These are phyloP conservation scores for Podospora bellae-mahoneyi DNA, from an alignment of 495 filamentous ascomycete genomes.

Conservation along the genomic window DNA sequence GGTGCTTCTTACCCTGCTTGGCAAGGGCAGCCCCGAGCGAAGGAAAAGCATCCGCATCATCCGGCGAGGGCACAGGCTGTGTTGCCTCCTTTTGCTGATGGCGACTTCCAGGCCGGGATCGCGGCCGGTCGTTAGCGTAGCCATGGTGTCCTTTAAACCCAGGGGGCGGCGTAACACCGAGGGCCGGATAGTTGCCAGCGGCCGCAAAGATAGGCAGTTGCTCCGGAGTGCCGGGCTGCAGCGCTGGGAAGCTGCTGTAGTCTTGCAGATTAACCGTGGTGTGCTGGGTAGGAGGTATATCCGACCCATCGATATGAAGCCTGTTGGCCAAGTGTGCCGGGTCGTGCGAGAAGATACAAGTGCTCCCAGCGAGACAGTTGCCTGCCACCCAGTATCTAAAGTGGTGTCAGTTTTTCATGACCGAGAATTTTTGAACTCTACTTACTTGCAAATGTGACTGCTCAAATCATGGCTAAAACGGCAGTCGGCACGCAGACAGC, in stretches of 20 bases:
- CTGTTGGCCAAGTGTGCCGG: conserved; percentile 73
- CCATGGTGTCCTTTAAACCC: conserved; percentile 54
- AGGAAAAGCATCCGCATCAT: conserved; percentile 95
- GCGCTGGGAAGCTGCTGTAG: conserved; percentile 81
- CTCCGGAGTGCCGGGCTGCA: conserved; percentile 62
- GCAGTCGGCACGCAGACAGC: conserved; percentile 92
- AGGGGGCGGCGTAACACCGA: conserved; percentile 57
- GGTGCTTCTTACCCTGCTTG: conserved; percentile 81
- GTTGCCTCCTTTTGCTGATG: conserved; percentile 70
- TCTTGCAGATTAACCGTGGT: conserved; percentile 81
- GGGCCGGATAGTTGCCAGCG: conserved; percentile 48
- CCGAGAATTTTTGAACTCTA: background rate
- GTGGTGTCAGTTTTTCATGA: background rate
- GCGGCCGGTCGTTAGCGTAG: conserved; percentile 59
- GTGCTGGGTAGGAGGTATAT: conserved; percentile 55
- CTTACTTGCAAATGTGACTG: conserved; percentile 94
- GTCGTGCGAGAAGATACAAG: conserved; percentile 97
- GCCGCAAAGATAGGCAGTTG: conserved; percentile 54
- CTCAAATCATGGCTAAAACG: conserved; percentile 95
- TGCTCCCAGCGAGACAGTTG: conserved; percentile 89
- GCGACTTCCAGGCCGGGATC: conserved; percentile 83
- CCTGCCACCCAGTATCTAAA: conserved; percentile 92
- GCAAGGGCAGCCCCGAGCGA: conserved; percentile 77
- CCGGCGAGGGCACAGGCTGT: conserved; percentile 70
- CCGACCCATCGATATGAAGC: conserved; percentile 60